A percentile compares a stretch with the other conserved stretches of the same genome.
phyloP scores from a whole-genome alignment of 108 stramenopile genomes.

The Cyclotella baltica region DNA sequence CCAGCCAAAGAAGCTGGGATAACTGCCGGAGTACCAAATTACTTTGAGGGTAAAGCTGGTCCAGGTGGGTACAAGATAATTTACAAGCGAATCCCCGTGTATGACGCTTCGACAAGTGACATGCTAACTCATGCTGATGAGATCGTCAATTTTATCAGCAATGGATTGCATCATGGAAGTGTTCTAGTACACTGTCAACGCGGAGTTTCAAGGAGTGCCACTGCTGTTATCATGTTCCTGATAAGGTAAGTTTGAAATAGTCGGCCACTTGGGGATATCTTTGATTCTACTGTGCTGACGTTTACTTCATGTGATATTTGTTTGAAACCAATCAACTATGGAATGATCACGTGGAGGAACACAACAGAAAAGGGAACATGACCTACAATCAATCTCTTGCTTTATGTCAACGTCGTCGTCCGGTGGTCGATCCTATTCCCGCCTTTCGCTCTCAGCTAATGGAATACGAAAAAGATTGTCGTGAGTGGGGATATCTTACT shows the following conservation, averaged over 20 bases:
- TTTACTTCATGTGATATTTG: constrained; percentile 18
- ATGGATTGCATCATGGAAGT: constrained; percentile 76
- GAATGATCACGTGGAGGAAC: constrained; percentile 19
- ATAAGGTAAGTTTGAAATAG: constrained; percentile 47
- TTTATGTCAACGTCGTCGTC: constrained; percentile 61
- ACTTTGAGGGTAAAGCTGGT: constrained; percentile 58
- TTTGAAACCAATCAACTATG: neutral
- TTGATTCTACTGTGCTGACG: neutral
- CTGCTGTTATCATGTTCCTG: constrained; percentile 70
- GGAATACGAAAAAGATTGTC: constrained; percentile 59
- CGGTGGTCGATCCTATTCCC: constrained; percentile 70
- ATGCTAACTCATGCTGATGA: constrained; percentile 52
- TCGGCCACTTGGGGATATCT: neutral
- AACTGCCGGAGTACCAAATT: constrained; percentile 83
- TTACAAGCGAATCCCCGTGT: constrained; percentile 79
- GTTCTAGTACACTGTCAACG: constrained; percentile 81
- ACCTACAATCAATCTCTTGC: constrained; percentile 55
- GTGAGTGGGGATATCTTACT: constrained; percentile 41
- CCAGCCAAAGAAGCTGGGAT: constrained; percentile 71
- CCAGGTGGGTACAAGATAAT: constrained; percentile 34
- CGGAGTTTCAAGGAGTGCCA: constrained; percentile 74
- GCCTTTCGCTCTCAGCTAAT: constrained; percentile 66
- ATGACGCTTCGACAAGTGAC: constrained; percentile 65
- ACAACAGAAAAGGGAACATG: constrained; percentile 59
- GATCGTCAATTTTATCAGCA: constrained; percentile 68